phyloP scores from a whole-genome alignment of 1,284 basidiomycete genomes.

The Xerocomus amazonicus region DNA sequence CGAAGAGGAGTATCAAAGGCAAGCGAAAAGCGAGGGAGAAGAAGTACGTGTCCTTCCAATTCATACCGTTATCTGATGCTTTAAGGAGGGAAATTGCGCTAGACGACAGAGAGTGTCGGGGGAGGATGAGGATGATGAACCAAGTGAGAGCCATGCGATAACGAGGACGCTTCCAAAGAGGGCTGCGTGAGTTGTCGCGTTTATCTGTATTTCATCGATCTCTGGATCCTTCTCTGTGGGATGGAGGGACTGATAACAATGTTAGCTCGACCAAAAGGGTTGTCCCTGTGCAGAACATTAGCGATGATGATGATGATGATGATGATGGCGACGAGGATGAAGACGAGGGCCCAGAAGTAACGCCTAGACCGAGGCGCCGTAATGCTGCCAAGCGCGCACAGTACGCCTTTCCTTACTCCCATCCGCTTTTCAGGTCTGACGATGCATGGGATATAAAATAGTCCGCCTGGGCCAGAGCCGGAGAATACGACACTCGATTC shows the following conservation, averaged over 20 bases:
- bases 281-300: constrained; percentile 18
- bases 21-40: constrained; percentile 32
- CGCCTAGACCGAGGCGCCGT: constrained; percentile 16
- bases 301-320: constrained; percentile 39
- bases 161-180: constrained; percentile 43
- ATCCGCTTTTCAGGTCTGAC: not conserved
- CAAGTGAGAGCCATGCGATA: constrained; percentile 29
- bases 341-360: constrained; percentile 29
- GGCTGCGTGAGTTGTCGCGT: constrained; percentile 36
- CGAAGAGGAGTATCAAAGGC: constrained; percentile 20
- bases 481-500: constrained; percentile 23
- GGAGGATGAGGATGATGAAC: constrained; percentile 38
- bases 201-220: not conserved
- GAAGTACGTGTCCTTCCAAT: constrained; percentile 35
- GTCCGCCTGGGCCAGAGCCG: not conserved
- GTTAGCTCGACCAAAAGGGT: constrained; percentile 37
- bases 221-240: not conserved
- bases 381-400: not conserved
- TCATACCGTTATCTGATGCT: not conserved
- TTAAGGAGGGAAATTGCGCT: not conserved
- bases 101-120: constrained; percentile 48
- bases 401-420: constrained; percentile 7
- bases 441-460: not conserved
- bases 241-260: not conserved
- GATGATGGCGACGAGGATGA: constrained; percentile 32